Base-by-base conservation (phyloP, 2,329 filamentous ascomycete genomes). In the Fusarium sp. region DNA sequence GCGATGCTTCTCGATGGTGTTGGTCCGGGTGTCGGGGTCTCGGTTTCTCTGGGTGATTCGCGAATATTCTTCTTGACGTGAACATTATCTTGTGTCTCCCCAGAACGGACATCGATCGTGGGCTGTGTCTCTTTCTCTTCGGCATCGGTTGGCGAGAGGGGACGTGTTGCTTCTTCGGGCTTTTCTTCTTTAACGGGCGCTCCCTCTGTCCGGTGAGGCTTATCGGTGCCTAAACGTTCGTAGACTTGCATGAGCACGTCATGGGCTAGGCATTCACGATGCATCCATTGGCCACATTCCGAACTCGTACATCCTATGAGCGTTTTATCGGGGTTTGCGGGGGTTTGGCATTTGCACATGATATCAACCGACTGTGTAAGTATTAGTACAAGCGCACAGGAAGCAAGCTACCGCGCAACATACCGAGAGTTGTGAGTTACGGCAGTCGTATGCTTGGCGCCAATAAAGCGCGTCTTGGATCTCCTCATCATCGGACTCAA, bases 401-500 rank as follows among this genome's bases (percentile, higher is more conserved):
- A 54, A n/a, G 18, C 13, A n/a, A 23, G 33, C 12, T 26, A 42
- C 40, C 18, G 38, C n/a, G 30, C 47, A 41, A 75, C 86, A 71
- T 81, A 89, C 88, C 51, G 88, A 89, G 26, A 90, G 81, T 67
- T 88, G 85, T 59, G 83, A 79, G 34, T 82, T 87, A 42, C 84
- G 80, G 54, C 86, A 83, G 70, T 91, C 86, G 31, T 88, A 85
- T 0, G 86, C 88, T 73, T 91, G 89, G 20, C 89, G 81, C 88
- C 88, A 91, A 73, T 89, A 91, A 6, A 90, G 78, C 15, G 83
- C 85, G 59, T 83, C 81, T 60, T 88, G 84, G 1, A 87, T 82
- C 70, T 89, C 86, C 16, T 89, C 86, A 59, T 93, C 89, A 62
- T 91, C 87, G 28, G 86, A 81, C 71, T 94, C 91, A 40, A 88